phyloP scores from a whole-genome alignment of 257 asterid species.

The Penstemon eatonii region DNA sequence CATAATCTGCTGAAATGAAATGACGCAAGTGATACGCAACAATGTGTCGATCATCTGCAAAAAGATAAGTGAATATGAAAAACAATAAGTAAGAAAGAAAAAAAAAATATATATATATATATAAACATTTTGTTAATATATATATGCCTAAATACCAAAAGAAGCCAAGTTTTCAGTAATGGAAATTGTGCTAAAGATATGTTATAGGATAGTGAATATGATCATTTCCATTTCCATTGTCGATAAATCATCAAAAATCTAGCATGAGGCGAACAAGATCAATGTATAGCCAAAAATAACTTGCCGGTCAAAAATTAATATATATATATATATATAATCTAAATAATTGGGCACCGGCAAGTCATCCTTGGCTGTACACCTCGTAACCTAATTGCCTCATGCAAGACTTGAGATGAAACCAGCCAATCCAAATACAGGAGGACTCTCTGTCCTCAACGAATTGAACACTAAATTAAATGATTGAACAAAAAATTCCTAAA shows the following conservation, averaged over 20 bases:
- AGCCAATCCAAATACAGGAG: background rate
- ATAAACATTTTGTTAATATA: too few species aligned
- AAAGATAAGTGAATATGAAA: too few species aligned
- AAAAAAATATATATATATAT: too few species aligned
- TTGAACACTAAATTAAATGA: slow-evolving; percentile 19
- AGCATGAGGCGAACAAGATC: slow-evolving; percentile 57
- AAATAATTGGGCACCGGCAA: slow-evolving; percentile 54
- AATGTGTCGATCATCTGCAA: too few species aligned
- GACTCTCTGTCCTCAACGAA: slow-evolving; percentile 15
- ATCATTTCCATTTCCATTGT: background rate
- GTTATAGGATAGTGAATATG: too few species aligned
- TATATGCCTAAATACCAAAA: too few species aligned
- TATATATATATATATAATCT: background rate
- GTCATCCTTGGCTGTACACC: slow-evolving; percentile 93
- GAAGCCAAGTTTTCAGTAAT: too few species aligned
- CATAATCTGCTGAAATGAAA: too few species aligned
- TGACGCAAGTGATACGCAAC: too few species aligned
- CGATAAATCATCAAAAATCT: slow-evolving; percentile 48
- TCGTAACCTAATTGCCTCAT: slow-evolving; percentile 53
- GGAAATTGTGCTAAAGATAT: too few species aligned
- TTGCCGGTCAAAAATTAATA: slow-evolving; percentile 37
- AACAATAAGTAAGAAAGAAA: too few species aligned
- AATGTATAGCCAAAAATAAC: slow-evolving; percentile 65
- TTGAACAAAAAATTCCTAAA: slow-evolving; percentile 25
- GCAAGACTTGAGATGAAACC: slow-evolving; percentile 64